Conservation (phyloP, 768 basidiomycete species). For the Kwoniella newhampshirensis region DNA sequence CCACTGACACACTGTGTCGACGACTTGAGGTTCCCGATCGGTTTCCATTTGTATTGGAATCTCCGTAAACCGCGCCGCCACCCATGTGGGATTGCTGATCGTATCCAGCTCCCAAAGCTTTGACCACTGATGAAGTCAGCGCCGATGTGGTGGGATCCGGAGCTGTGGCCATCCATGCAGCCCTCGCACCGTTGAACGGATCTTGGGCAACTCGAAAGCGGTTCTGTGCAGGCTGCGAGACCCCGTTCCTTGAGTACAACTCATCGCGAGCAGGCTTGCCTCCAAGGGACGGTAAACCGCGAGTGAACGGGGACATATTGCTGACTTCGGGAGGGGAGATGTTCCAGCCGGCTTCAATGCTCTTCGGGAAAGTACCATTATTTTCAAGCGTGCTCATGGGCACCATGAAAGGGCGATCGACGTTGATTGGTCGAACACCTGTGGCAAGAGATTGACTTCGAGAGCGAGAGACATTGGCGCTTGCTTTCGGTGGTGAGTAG, state of each 20-base stretch:
- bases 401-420: conserved; percentile 32
- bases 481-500: conserved; percentile 45
- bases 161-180: conserved; percentile 22
- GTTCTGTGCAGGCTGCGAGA: background rate
- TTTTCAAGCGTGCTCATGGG: conserved; percentile 42
- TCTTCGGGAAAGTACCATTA: conserved; percentile 22
- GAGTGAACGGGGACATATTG: conserved; percentile 46
- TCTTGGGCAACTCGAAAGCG: conserved; percentile 19
- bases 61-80: conserved; percentile 19
- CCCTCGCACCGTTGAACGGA: conserved; percentile 3
- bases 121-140: conserved; percentile 33
- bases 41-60: conserved; percentile 19
- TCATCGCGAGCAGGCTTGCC: conserved; percentile 10
- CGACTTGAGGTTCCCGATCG: conserved; percentile 44
- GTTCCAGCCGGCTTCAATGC: conserved; percentile 27
- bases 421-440: conserved; percentile 35
- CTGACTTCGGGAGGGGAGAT: conserved; percentile 31
- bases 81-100: conserved; percentile 14
- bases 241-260: conserved; percentile 9
- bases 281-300: conserved; percentile 22
- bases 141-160: conserved; percentile 14
- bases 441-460: conserved; percentile 46
- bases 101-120: conserved; percentile 30
- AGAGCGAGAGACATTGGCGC: conserved; percentile 41
- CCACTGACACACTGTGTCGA: conserved; percentile 49